phyloP scores from a whole-genome alignment of 768 basidiomycete species.

The Lactifluus subvellereus region DNA sequence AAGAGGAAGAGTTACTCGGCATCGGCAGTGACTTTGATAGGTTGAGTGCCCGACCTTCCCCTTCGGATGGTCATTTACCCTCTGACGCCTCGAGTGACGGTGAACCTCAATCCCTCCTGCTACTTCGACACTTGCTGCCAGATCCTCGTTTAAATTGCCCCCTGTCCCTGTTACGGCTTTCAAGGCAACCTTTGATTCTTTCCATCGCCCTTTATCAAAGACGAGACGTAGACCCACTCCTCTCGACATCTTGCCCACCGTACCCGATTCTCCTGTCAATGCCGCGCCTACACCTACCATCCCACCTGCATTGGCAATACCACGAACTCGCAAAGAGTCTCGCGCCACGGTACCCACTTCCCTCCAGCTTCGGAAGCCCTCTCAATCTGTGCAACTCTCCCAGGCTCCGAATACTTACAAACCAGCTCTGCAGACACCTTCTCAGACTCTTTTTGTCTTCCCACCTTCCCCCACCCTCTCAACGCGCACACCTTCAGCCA shows the following conservation, averaged over 20 bases:
- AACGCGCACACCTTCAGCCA: slow-evolving; percentile 68
- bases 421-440: slow-evolving; percentile 44
- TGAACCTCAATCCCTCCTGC: slow-evolving; percentile 13
- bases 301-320: slow-evolving; percentile 15
- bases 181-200: slow-evolving; percentile 45
- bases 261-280: slow-evolving; percentile 65
- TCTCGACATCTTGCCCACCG: slow-evolving; percentile 57
- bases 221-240: slow-evolving; percentile 56
- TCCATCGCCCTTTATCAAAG: slow-evolving; percentile 35
- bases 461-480: slow-evolving; percentile 64
- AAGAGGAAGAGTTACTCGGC: slow-evolving; percentile 66
- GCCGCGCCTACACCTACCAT: slow-evolving; percentile 40
- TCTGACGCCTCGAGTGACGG: slow-evolving; percentile 30
- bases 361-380: slow-evolving; percentile 40
- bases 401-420: slow-evolving; percentile 27
- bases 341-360: slow-evolving; percentile 52
- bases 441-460: slow-evolving; percentile 83
- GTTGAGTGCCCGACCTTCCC: slow-evolving; percentile 30
- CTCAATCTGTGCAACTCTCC: slow-evolving; percentile 23
- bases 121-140: slow-evolving; percentile 19
- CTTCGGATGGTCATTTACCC: slow-evolving; percentile 31
- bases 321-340: slow-evolving; percentile 48
- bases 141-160: slow-evolving; percentile 24
- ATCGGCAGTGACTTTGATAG: slow-evolving; percentile 58
- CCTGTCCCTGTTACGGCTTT: slow-evolving; percentile 44